Percentiles rank a stretch among this genome's conserved stretches.
phyloP scores from a whole-genome alignment of 352 stramenopile genomes.

The Phytophthora colocasiae region DNA sequence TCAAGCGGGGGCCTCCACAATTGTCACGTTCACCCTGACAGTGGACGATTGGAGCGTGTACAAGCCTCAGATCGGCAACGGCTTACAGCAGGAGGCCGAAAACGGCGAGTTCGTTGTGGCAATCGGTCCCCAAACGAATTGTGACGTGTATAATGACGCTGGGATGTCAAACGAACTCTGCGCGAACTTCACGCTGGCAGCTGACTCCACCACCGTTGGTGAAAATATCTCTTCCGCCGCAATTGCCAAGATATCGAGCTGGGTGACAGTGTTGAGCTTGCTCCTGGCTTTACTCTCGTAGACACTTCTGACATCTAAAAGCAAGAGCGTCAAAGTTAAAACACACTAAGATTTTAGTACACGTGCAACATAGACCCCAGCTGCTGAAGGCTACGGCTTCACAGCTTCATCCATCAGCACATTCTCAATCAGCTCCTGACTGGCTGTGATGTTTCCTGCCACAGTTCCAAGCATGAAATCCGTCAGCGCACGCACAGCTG shows the following conservation, averaged over 20 bases:
- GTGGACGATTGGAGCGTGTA: conserved; percentile 65
- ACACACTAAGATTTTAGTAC: conserved; percentile 10
- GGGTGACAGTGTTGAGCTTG: conserved; percentile 14
- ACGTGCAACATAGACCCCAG: background rate
- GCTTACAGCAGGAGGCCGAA: conserved; percentile 66
- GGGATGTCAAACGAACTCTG: conserved; percentile 44
- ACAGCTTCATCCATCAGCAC: conserved; percentile 48
- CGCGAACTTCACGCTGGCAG: conserved; percentile 47
- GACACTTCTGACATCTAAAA: background rate
- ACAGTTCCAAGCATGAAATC: conserved; percentile 65
- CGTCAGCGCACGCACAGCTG: conserved; percentile 54
- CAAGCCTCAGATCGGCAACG: conserved; percentile 59
- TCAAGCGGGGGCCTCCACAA: conserved; percentile 31
- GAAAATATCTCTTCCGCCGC: conserved; percentile 20
- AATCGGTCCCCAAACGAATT: conserved; percentile 70
- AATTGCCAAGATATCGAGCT: conserved; percentile 9
- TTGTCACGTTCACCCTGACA: conserved; percentile 48
- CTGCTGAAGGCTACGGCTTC: conserved; percentile 3
- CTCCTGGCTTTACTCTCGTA: conserved; percentile 3
- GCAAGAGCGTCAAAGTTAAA: conserved; percentile 3
- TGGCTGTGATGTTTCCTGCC: conserved; percentile 54
- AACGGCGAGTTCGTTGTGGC: conserved; percentile 70
- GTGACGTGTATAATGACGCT: conserved; percentile 57
- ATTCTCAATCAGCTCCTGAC: conserved; percentile 68
- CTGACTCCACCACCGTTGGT: conserved; percentile 10